Evolutionary conservation across 176 grass and related monocot species (phyloP).

Genomic region (Oryza rufipogon): DNA sequence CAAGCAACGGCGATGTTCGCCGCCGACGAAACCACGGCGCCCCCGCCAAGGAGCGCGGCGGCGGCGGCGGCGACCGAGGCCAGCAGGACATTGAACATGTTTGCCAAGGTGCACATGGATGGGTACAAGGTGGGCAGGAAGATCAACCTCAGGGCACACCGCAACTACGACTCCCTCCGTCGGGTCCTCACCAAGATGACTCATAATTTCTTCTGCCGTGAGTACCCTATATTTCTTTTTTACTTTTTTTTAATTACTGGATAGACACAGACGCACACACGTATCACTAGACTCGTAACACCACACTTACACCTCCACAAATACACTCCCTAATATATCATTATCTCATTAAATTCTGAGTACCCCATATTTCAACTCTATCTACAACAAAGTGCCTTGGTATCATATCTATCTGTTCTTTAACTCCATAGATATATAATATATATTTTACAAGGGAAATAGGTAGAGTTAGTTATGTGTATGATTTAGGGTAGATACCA

Average conservation of each 20-base stretch:
- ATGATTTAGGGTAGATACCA: too few relatives aligned
- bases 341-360: too few relatives aligned
- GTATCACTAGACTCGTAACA: too few relatives aligned
- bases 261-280: too few relatives aligned
- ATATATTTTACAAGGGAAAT: not conserved
- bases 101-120: conserved; percentile 90
- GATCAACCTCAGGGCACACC: conserved; percentile 71
- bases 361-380: too few relatives aligned
- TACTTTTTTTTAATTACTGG: too few relatives aligned
- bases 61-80: not conserved
- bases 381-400: too few relatives aligned
- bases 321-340: too few relatives aligned
- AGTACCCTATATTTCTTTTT: conserved; percentile 10
- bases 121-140: conserved; percentile 67
- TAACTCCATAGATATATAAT: not conserved
- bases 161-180: conserved; percentile 65
- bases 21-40: not conserved
- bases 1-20: not conserved
- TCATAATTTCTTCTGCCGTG: conserved; percentile 71
- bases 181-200: conserved; percentile 63
- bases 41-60: not conserved
- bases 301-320: too few relatives aligned
- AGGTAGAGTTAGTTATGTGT: not conserved
- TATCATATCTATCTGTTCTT: too few relatives aligned
- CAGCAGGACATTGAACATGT: conserved; percentile 48